A percentile compares a stretch with the other conserved stretches of the same genome.
Evolutionary conservation across 441 rosid species (phyloP).

Genomic region (Flueggea neowawraea): DNA sequence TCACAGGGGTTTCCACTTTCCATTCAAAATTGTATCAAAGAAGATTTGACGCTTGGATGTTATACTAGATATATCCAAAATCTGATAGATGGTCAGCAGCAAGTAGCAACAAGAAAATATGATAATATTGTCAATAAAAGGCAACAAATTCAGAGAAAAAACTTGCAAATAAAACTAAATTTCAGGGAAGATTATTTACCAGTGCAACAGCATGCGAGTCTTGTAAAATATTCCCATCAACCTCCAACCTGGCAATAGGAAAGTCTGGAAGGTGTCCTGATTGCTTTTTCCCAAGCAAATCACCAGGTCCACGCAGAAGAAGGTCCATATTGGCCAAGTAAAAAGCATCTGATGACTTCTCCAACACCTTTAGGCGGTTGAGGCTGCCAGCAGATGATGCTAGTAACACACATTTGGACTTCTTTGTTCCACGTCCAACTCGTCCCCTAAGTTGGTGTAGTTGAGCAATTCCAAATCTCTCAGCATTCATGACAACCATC

Average conservation of each 20-base stretch:
- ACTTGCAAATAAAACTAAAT: background rate
- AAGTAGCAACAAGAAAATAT: no score
- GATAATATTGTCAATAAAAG: background rate
- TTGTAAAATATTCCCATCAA: slow-evolving; percentile 81
- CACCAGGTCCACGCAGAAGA: slow-evolving; percentile 89
- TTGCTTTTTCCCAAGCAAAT: slow-evolving; percentile 93
- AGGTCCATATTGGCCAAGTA: slow-evolving; percentile 84
- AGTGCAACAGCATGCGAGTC: slow-evolving; percentile 84
- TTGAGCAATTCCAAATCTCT: slow-evolving; percentile 94
- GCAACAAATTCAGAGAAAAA: no score
- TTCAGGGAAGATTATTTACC: slow-evolving; percentile 33
- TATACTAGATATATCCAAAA: no score
- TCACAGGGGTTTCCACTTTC: no score
- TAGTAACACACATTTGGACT: slow-evolving; percentile 70
- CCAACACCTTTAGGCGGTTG: slow-evolving; percentile 68
- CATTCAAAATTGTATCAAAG: no score
- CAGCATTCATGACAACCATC: slow-evolving; percentile 99
- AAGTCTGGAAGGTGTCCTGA: slow-evolving; percentile 94
- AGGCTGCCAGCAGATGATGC: slow-evolving; percentile 54
- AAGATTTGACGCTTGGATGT: no score
- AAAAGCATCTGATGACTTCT: slow-evolving; percentile 83
- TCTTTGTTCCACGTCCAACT: slow-evolving; percentile 73
- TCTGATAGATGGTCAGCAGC: no score
- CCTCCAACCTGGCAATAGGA: slow-evolving; percentile 82
- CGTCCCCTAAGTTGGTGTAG: slow-evolving; percentile 93